Conservation (phyloP, 2,329 filamentous ascomycete genomes). For the Beauveria asiatica region DNA sequence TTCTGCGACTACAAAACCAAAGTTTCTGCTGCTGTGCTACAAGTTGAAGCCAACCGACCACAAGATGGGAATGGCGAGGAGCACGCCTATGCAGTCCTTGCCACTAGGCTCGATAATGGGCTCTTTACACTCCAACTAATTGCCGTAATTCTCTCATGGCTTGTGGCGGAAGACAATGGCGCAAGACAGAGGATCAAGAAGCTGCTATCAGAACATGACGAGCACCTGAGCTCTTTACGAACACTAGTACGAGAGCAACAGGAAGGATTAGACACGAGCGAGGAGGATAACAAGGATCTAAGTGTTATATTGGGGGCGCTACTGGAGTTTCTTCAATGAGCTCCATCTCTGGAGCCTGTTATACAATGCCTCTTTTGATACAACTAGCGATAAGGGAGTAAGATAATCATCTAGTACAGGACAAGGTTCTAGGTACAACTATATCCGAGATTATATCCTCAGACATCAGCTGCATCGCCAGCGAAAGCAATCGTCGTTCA, state of each 20-base stretch:
- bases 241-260: constrained; percentile 57
- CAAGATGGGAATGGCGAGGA: constrained; percentile 32
- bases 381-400: neutral
- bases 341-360: neutral
- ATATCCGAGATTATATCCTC: neutral
- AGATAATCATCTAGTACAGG: constrained; percentile 5
- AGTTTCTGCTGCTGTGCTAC: constrained; percentile 51
- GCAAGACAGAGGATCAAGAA: constrained; percentile 56
- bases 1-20: constrained; percentile 59
- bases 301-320: constrained; percentile 47
- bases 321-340: constrained; percentile 36
- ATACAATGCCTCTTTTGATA: neutral
- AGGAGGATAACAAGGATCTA: constrained; percentile 50
- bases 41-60: constrained; percentile 22
- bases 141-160: constrained; percentile 81
- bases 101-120: constrained; percentile 70
- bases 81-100: constrained; percentile 63
- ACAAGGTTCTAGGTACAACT: neutral
- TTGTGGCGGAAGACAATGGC: constrained; percentile 79
- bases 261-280: constrained; percentile 44
- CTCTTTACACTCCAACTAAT: constrained; percentile 75
- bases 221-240: constrained; percentile 54
- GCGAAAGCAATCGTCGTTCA: neutral
- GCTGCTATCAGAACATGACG: constrained; percentile 59
- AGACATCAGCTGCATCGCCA: neutral